phyloP scores from a whole-genome alignment of 805 yeast species.

The Ogataea methanolica region DNA sequence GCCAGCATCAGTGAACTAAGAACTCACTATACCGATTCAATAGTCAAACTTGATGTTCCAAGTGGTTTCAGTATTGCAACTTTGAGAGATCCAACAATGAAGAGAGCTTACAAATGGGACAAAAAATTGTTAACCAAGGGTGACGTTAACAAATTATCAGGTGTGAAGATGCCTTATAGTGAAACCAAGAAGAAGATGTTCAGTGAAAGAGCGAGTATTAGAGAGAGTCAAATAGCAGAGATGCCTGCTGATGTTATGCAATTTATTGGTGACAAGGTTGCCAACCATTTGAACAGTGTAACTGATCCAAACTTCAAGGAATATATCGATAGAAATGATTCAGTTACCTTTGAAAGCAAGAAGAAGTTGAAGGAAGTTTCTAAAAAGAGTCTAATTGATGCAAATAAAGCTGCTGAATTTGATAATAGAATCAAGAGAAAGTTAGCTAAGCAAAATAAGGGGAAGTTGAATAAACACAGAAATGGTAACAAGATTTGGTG shows the following conservation, averaged over 20 bases:
- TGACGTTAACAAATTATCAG: constrained; percentile 57
- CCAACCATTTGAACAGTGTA: constrained; percentile 30
- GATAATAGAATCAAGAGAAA: constrained; percentile 15
- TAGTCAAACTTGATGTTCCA: constrained; percentile 69
- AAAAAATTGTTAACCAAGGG: constrained; percentile 47
- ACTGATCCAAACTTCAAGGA: constrained; percentile 28
- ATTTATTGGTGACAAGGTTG: constrained; percentile 39
- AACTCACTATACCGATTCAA: constrained; percentile 66
- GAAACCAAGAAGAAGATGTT: constrained; percentile 57
- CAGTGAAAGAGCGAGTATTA: constrained; percentile 46
- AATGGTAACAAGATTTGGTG: constrained; percentile 10
- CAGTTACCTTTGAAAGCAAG: constrained; percentile 18
- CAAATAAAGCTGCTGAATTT: constrained; percentile 19
- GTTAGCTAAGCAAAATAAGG: constrained; percentile 17
- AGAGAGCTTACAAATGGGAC: constrained; percentile 51
- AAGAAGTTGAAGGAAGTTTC: constrained; percentile 14
- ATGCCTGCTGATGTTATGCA: constrained; percentile 40
- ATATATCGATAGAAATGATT: constrained; percentile 25
- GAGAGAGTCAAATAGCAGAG: constrained; percentile 36
- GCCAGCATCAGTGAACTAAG: constrained; percentile 59
- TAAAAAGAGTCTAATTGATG: constrained; percentile 14
- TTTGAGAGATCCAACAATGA: constrained; percentile 73
- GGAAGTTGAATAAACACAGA: constrained; percentile 12
- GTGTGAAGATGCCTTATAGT: constrained; percentile 77
- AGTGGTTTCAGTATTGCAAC: constrained; percentile 46